phyloP scores from a whole-genome alignment of 306 rosid genomes.

The Bauhinia variegata region DNA sequence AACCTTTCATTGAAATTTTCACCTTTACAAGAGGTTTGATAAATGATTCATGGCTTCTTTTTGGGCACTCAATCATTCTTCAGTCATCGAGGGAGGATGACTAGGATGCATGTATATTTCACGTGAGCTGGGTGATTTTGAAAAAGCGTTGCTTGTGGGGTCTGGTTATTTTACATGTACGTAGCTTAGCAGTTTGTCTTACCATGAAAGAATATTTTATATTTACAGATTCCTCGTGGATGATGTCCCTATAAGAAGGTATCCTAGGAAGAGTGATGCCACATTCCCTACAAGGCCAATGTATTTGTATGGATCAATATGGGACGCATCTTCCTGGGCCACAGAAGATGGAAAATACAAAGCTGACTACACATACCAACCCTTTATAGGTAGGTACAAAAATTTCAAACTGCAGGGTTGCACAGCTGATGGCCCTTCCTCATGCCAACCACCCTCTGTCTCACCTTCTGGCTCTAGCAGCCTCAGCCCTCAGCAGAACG shows the following conservation, averaged over 20 bases:
- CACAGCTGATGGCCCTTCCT: slow-evolving; percentile 30
- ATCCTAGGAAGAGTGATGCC: slow-evolving; percentile 66
- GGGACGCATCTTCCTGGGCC: slow-evolving; percentile 98
- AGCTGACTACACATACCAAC: slow-evolving; percentile 79
- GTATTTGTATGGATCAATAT: slow-evolving; percentile 86
- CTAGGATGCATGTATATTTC: slow-evolving; percentile 2
- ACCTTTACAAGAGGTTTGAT: slow-evolving; percentile 1
- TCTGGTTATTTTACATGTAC: neutral
- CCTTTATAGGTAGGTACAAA: slow-evolving; percentile 69
- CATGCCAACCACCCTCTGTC: slow-evolving; percentile 54
- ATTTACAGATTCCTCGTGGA: slow-evolving; percentile 76
- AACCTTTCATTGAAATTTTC: neutral
- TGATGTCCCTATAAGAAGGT: slow-evolving; percentile 82
- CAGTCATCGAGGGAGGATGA: neutral
- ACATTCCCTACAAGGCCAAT: slow-evolving; percentile 79
- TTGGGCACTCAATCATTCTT: slow-evolving; percentile 12
- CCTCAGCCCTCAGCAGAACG: slow-evolving; percentile 54
- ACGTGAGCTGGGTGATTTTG: slow-evolving; percentile 1
- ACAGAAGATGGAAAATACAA: slow-evolving; percentile 89
- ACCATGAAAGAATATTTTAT: slow-evolving; percentile 13
- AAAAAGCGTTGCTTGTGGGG: slow-evolving; percentile 15
- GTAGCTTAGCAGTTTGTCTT: slow-evolving; percentile 32
- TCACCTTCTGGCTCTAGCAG: slow-evolving; percentile 45
- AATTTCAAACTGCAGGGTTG: slow-evolving; percentile 70
- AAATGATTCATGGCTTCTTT: neutral